These are phyloP conservation scores for Penicillium riverlandense DNA, from an alignment of 495 filamentous ascomycete genomes.

Conservation along the genomic window DNA sequence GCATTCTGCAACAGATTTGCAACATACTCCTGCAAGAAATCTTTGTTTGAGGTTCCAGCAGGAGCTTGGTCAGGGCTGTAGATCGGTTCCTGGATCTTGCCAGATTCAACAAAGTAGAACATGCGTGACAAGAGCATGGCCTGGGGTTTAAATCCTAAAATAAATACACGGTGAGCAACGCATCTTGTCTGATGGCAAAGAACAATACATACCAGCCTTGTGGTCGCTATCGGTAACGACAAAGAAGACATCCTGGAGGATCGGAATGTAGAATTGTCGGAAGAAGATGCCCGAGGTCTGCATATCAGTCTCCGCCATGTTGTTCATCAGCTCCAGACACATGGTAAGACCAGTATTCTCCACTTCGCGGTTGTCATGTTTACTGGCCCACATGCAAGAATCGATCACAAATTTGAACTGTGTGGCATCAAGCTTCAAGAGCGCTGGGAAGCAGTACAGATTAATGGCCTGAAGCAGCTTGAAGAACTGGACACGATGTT, in stretches of 20 bases:
- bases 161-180: constrained; percentile 3
- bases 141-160: constrained; percentile 84
- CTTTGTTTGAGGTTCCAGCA: constrained; percentile 75
- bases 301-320: constrained; percentile 87
- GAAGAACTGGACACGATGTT: constrained; percentile 98
- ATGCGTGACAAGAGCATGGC: constrained; percentile 88
- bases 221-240: constrained; percentile 96
- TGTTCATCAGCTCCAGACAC: constrained; percentile 96
- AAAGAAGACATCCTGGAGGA: constrained; percentile 97
- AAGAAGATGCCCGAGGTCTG: constrained; percentile 90
- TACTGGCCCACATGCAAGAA: constrained; percentile 98
- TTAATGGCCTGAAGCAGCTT: constrained; percentile 94
- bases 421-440: constrained; percentile 85
- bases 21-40: constrained; percentile 83
- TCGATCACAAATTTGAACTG: constrained; percentile 99
- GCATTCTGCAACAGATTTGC: constrained; percentile 79
- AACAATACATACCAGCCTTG: constrained; percentile 63
- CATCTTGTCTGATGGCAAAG: background rate
- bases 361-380: constrained; percentile 97
- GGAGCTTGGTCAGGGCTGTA: constrained; percentile 77
- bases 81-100: constrained; percentile 86
- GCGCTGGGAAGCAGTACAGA: constrained; percentile 86
- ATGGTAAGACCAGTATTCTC: constrained; percentile 97
- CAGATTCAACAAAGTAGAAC: constrained; percentile 83
- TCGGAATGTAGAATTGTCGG: constrained; percentile 89